Percentiles rank a stretch among this genome's conserved stretches.
Conservation (phyloP, 345 rosid genomes). For the Brassica cretica region DNA sequence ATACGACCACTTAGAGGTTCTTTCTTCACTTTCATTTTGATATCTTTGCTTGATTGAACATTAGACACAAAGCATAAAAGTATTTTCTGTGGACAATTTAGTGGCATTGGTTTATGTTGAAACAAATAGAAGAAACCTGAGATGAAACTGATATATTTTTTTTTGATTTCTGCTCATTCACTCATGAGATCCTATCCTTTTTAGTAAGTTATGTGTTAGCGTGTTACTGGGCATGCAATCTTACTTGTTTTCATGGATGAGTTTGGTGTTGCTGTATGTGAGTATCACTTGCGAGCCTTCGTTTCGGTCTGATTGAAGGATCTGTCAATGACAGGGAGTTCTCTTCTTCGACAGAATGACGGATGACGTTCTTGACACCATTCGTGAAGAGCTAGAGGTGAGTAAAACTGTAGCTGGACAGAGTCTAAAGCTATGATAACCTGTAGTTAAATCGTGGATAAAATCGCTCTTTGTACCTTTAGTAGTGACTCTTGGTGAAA, state of each 20-base stretch:
- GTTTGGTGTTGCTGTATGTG: conserved; percentile 4
- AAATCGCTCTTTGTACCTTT: not conserved
- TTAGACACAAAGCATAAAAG: not conserved
- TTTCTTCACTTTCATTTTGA: conserved; percentile 22
- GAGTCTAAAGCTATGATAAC: conserved; percentile 9
- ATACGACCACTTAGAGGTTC: conserved; percentile 88
- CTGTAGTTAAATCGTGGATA: not conserved
- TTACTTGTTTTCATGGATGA: conserved; percentile 13
- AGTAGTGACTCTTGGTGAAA: conserved; percentile 14
- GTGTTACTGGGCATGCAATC: conserved; percentile 8
- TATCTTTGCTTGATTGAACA: conserved; percentile 8
- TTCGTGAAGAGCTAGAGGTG: conserved; percentile 68
- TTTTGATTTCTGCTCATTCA: not conserved
- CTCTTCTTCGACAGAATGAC: conserved; percentile 90
- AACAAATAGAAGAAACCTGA: not conserved
- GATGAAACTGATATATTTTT: not conserved
- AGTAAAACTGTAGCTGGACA: conserved; percentile 29
- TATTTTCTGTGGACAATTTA: not conserved
- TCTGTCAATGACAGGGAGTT: conserved; percentile 61
- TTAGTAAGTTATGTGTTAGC: conserved; percentile 11
- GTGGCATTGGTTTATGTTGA: conserved; percentile 11
- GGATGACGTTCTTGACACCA: conserved; percentile 71
- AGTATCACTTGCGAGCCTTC: conserved; percentile 9
- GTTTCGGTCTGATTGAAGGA: conserved; percentile 13
- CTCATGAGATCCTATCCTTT: not conserved